A percentile compares a stretch with the other conserved stretches of the same genome.
These are phyloP conservation scores for Adansonia digitata DNA, from an alignment of 345 rosid genomes.

Conservation along the genomic window DNA sequence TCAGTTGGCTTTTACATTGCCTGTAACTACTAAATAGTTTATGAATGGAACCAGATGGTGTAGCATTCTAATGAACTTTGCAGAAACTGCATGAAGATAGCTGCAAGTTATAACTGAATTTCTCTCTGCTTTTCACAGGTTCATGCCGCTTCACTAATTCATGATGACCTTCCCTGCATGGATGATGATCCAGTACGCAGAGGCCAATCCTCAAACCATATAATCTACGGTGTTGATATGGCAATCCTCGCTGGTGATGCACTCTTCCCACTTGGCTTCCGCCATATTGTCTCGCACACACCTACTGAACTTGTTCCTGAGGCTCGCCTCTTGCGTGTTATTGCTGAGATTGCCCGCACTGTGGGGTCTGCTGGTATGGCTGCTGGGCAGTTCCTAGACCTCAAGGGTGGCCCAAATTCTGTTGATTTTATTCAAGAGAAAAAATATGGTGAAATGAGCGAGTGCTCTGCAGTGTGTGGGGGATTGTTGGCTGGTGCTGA, in stretches of 20 bases:
- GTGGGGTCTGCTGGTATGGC: conserved; percentile 97
- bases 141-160: conserved; percentile 86
- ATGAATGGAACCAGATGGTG: not conserved
- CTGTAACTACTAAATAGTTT: not conserved
- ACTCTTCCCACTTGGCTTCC: conserved; percentile 89
- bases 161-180: conserved; percentile 96
- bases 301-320: conserved; percentile 67
- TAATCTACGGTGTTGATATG: conserved; percentile 60
- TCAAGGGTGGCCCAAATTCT: conserved; percentile 62
- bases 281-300: conserved; percentile 76
- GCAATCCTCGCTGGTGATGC: conserved; percentile 98
- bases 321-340: conserved; percentile 56
- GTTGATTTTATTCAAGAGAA: conserved; percentile 72
- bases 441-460: conserved; percentile 81
- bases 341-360: conserved; percentile 86
- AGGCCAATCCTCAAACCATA: conserved; percentile 90
- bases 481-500: conserved; percentile 82
- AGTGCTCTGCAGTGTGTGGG: conserved; percentile 94
- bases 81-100: not conserved
- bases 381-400: conserved; percentile 92
- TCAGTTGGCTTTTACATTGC: not conserved
- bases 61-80: not conserved
- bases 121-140: conserved; percentile 40
- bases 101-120: not conserved
- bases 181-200: conserved; percentile 78